Evolutionary conservation across 331 rosid genomes (phyloP), one percentile per base, ranked within the genome.

Genomic region (Rhamnella rubrinervis): DNA sequence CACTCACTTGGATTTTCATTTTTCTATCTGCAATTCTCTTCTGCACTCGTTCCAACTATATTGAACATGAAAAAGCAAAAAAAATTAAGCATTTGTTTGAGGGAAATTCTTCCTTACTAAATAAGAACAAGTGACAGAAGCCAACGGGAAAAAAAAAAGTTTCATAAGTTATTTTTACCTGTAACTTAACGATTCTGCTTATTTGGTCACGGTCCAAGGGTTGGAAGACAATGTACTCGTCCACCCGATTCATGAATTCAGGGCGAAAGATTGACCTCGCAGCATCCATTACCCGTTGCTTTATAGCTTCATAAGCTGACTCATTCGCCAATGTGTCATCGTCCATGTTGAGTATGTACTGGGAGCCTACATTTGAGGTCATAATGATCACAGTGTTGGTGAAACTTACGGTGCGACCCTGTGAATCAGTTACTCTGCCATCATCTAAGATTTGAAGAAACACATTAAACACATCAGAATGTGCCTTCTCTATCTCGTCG

Each of bases 291-390:
- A 91, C 97, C 15, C 96, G 86, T 16, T 80, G 85, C 87, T 93
- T 93, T 73, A 91, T 93, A 51, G 83, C 80, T 71, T 93, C 97
- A 20, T 91, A 91, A 23, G 86, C 86, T 21, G 72, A 62, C 37
- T 87, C 97, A 71, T 78, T 88, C 0, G 95, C 84, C 12, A 63
- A 31, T 52, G 72, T 41, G 25, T 90, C 92, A 71, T 87, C 96
- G 17, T 85, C 93, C 2, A 84, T 55, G 50, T 87, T 91, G 71
- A 95, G 96, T 77, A 95, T 95, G 80, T 91, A 91, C 74, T 89
- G 95, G 7, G 99, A 95, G 39, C 99, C 99, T 44, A 95, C 97
- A 72, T 95, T 95, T 46, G 99, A 95, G 26, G 99, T 95, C 99
- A 95, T 95, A 37, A 95, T 95, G 79, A 95, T 89, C 44, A 95